A percentile compares a stretch with the other conserved stretches of the same genome.
Evolutionary conservation across 805 yeast genomes (phyloP).

Genomic region (Myxozyma nipponensis): DNA sequence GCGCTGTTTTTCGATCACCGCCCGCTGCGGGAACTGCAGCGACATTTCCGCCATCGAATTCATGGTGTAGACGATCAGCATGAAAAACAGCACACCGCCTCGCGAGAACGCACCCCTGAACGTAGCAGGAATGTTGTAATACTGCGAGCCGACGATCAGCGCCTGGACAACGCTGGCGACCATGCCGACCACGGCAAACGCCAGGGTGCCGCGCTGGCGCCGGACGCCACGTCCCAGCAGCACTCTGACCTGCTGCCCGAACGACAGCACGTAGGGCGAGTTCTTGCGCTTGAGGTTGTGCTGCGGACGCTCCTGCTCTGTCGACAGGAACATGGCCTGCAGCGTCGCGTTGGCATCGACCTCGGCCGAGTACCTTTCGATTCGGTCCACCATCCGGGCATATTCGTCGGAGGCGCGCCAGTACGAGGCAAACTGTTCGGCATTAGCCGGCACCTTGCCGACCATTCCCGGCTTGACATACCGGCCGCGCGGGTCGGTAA

Average conservation of each 20-base stretch:
- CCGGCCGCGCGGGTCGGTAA: conserved; percentile 66
- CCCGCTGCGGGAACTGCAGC: conserved; percentile 46
- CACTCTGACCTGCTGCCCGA: conserved; percentile 44
- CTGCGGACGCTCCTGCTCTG: conserved; percentile 39
- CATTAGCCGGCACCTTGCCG: conserved; percentile 53
- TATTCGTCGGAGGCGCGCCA: conserved; percentile 56
- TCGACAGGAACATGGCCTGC: conserved; percentile 38
- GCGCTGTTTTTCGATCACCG: conserved; percentile 57
- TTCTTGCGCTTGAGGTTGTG: conserved; percentile 40
- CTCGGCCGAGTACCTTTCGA: conserved; percentile 43
- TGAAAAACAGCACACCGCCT: conserved; percentile 64
- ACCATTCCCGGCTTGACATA: conserved; percentile 47
- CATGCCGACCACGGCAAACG: conserved; percentile 46
- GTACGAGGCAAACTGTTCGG: conserved; percentile 56
- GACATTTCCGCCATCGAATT: conserved; percentile 46
- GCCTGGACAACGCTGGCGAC: conserved; percentile 51
- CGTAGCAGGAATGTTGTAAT: conserved; percentile 47
- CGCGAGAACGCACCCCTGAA: conserved; percentile 59
- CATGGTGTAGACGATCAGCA: conserved; percentile 45
- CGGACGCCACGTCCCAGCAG: conserved; percentile 37
- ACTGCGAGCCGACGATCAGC: conserved; percentile 60
- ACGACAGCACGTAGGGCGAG: conserved; percentile 47
- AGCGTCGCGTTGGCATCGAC: conserved; percentile 38
- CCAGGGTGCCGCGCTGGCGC: conserved; percentile 53
- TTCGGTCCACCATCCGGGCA: conserved; percentile 42